These are phyloP conservation scores for Ascocoryne sarcoides DNA, from an alignment of 2,329 filamentous ascomycete genomes.

Conservation along the genomic window DNA sequence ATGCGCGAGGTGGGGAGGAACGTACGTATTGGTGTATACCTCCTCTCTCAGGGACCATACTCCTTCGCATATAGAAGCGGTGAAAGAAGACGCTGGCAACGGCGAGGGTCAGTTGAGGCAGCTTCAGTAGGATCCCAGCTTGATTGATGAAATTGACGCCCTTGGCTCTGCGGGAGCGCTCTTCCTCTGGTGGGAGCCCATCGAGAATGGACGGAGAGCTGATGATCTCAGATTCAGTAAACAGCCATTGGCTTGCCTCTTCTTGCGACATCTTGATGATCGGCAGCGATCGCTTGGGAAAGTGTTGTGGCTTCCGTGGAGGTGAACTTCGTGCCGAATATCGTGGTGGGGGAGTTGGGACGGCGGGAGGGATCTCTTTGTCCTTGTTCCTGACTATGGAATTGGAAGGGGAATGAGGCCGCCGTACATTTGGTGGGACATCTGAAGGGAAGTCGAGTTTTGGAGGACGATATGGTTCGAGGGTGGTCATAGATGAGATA, in stretches of 20 bases:
- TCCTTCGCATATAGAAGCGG: slow-evolving; percentile 86
- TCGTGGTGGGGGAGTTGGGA: slow-evolving; percentile 50
- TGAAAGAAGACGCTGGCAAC: slow-evolving; percentile 94
- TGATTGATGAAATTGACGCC: slow-evolving; percentile 96
- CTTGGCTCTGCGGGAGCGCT: slow-evolving; percentile 74
- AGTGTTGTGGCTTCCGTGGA: slow-evolving; percentile 27
- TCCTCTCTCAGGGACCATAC: slow-evolving; percentile 64
- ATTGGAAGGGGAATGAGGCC: slow-evolving; percentile 38
- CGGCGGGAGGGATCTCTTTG: slow-evolving; percentile 44
- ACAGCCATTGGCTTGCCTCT: slow-evolving; percentile 68
- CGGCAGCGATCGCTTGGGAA: slow-evolving; percentile 3
- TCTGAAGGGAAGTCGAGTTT: slow-evolving; percentile 18
- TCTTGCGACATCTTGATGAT: slow-evolving; percentile 30
- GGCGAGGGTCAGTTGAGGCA: slow-evolving; percentile 85
- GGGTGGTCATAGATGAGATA: slow-evolving; percentile 42
- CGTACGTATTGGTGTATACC: slow-evolving; percentile 85
- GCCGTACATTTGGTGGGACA: slow-evolving; percentile 24
- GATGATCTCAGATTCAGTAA: slow-evolving; percentile 71
- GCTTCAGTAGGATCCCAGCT: slow-evolving; percentile 82
- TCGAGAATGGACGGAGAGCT: slow-evolving; percentile 79
- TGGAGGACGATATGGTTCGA: slow-evolving; percentile 44
- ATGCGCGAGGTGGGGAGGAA: slow-evolving; percentile 16
- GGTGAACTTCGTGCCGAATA: slow-evolving; percentile 44
- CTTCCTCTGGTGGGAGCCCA: slow-evolving; percentile 67
- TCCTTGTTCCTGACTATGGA: slow-evolving; percentile 36